Conservation (phyloP, 2,329 filamentous ascomycete genomes). For the Sporothrix luriei region DNA sequence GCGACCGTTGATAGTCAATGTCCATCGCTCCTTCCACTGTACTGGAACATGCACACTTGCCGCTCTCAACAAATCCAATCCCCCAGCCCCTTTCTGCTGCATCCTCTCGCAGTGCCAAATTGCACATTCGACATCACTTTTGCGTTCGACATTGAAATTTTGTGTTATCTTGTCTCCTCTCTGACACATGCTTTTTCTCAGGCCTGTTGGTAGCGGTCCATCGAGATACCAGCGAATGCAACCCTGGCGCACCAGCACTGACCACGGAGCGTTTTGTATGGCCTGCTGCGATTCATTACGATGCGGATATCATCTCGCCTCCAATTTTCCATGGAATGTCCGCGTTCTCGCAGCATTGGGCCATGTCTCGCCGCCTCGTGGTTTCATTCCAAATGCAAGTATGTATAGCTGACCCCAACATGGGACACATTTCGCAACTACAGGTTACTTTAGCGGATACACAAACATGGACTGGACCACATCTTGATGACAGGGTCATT, state of each 20-base stretch:
- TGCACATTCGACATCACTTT: neutral
- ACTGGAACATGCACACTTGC: neutral
- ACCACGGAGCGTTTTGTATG: neutral
- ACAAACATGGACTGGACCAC: neutral
- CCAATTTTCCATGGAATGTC: no score
- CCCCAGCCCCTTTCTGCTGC: constrained; percentile 1
- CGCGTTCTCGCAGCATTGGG: constrained; percentile 3
- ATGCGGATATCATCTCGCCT: neutral
- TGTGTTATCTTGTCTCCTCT: constrained; percentile 13
- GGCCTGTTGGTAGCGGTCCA: neutral
- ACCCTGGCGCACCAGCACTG: constrained; percentile 25
- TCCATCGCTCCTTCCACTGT: neutral
- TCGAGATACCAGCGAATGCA: constrained; percentile 25
- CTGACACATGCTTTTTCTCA: constrained; percentile 10
- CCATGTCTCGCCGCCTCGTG: neutral
- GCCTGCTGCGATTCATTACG: neutral
- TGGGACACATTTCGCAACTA: neutral
- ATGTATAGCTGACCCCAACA: neutral
- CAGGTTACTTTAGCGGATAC: neutral
- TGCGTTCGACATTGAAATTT: neutral
- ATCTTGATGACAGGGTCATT: neutral
- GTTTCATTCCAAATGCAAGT: neutral
- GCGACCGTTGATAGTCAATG: neutral
- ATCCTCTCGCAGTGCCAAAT: neutral
- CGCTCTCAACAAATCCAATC: constrained; percentile 7